Conservation (phyloP, 2,329 filamentous ascomycete genomes). For the Mycogone perniciosa region DNA sequence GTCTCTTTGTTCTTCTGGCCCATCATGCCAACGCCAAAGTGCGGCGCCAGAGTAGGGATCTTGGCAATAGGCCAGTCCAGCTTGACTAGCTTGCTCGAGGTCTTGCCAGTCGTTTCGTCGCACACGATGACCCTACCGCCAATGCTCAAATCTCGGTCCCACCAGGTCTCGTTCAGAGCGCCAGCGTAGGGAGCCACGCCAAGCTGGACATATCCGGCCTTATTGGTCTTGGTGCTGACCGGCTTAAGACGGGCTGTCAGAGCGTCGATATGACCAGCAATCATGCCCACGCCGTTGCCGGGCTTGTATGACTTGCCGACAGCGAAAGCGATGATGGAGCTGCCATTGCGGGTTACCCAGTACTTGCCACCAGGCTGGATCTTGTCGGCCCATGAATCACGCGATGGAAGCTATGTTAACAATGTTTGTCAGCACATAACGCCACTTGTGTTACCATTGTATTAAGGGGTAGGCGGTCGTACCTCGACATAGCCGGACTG, state of each 20-base stretch:
- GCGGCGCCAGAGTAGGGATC: conserved; percentile 85
- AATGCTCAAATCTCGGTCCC: conserved; percentile 89
- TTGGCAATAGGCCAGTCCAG: conserved; percentile 90
- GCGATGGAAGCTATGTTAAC: conserved; percentile 57
- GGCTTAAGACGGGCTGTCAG: conserved; percentile 89
- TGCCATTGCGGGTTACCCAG: conserved; percentile 79
- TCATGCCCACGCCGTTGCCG: conserved; percentile 80
- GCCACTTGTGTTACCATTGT: background rate
- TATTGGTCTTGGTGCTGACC: conserved; percentile 74
- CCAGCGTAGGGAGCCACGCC: conserved; percentile 92
- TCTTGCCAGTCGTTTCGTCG: conserved; percentile 66
- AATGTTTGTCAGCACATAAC: background rate
- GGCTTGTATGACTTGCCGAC: conserved; percentile 74
- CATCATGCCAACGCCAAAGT: conserved; percentile 75
- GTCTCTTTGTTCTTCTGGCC: conserved; percentile 76
- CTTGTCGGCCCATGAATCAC: conserved; percentile 68
- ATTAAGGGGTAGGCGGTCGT: conserved; percentile 17
- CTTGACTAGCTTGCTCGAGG: conserved; percentile 76
- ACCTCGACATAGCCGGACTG: conserved; percentile 69
- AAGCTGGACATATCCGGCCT: conserved; percentile 80
- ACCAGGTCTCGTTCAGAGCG: conserved; percentile 84
- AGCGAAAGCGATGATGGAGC: conserved; percentile 76
- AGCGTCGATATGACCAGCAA: conserved; percentile 90
- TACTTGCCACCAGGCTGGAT: conserved; percentile 80
- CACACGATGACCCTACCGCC: conserved; percentile 84